Evolutionary conservation across 495 filamentous ascomycete genomes (phyloP).

Genomic region (Talaromyces adpressus): DNA sequence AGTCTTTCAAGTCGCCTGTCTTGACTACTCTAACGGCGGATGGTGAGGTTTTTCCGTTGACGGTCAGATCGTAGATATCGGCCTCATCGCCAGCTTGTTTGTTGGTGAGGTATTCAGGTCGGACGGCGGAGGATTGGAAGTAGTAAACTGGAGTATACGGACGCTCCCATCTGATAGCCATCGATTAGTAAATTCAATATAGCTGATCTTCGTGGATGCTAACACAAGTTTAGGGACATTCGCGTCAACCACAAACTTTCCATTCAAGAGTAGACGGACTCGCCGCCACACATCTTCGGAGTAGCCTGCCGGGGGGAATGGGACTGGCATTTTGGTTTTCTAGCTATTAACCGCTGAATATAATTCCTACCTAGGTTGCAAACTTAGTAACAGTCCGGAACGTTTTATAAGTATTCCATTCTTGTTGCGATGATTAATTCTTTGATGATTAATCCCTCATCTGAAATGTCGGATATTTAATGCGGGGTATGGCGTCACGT

Average conservation of each 20-base stretch:
- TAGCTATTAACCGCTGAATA: too few species aligned
- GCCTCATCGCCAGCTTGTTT: neutral
- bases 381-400: too few species aligned
- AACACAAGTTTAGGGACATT: conserved; percentile 6
- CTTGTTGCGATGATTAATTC: neutral
- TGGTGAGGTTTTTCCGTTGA: neutral
- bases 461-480: neutral
- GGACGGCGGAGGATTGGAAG: neutral
- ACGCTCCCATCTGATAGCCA: conserved; percentile 1
- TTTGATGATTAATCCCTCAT: neutral
- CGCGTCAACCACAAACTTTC: conserved; percentile 1
- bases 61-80: neutral
- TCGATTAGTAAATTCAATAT: neutral
- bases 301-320: conserved; percentile 5
- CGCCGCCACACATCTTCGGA: conserved; percentile 7
- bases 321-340: neutral
- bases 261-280: conserved; percentile 5
- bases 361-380: too few species aligned
- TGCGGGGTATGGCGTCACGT: neutral
- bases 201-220: neutral
- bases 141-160: conserved; percentile 3
- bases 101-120: conserved; percentile 3
- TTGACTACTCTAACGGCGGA: neutral
- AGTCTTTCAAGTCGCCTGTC: neutral
- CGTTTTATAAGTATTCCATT: neutral